Evolutionary conservation across 805 yeast species (phyloP).

Genomic region (Metschnikowia corniflorae): DNA sequence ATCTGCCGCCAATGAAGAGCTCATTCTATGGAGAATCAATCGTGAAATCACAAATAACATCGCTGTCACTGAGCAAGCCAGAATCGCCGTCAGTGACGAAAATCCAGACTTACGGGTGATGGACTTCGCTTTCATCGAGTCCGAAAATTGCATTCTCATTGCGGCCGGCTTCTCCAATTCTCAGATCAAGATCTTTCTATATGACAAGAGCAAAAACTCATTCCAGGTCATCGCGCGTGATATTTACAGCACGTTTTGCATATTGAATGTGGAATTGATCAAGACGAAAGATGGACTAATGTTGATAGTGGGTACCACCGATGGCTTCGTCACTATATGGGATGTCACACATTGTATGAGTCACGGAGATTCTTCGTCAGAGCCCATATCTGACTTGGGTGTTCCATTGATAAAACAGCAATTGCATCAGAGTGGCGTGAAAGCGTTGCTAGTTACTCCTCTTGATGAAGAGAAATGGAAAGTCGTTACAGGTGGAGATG

Average conservation of each 20-base stretch:
- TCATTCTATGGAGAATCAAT: slow-evolving; percentile 70
- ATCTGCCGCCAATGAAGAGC: slow-evolving; percentile 85
- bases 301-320: slow-evolving; percentile 65
- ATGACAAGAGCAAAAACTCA: slow-evolving; percentile 29
- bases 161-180: slow-evolving; percentile 86
- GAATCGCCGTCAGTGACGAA: slow-evolving; percentile 50
- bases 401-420: slow-evolving; percentile 39
- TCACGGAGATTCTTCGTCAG: background rate
- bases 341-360: slow-evolving; percentile 33
- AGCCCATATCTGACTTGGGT: slow-evolving; percentile 16
- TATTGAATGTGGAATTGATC: slow-evolving; percentile 58
- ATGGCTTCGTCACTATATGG: slow-evolving; percentile 73
- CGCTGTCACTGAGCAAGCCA: slow-evolving; percentile 46
- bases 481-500: slow-evolving; percentile 87
- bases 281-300: slow-evolving; percentile 23
- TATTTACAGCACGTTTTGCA: slow-evolving; percentile 69
- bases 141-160: slow-evolving; percentile 47
- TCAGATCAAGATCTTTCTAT: slow-evolving; percentile 61
- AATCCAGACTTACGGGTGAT: slow-evolving; percentile 85
- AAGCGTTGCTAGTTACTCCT: slow-evolving; percentile 45
- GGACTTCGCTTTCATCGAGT: slow-evolving; percentile 60
- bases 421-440: slow-evolving; percentile 84
- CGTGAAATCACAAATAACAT: slow-evolving; percentile 35
- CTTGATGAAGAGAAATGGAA: slow-evolving; percentile 15
- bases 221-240: slow-evolving; percentile 48